A percentile compares a stretch with the other conserved stretches of the same genome.
phyloP scores from a whole-genome alignment of 495 filamentous ascomycete genomes.

The Penicillium soppii region DNA sequence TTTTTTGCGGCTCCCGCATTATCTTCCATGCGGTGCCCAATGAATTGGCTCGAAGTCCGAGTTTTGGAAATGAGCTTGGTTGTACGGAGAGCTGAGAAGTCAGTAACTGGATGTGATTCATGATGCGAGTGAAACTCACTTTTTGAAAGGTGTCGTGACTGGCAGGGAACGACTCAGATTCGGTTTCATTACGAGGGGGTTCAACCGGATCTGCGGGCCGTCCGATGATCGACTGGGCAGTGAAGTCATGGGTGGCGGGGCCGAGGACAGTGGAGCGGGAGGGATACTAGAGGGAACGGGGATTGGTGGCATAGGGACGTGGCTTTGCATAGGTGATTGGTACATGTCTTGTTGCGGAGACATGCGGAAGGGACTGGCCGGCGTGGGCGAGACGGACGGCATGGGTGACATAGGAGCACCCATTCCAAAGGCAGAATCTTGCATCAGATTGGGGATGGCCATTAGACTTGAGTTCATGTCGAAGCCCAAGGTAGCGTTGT shows the following conservation, averaged over 20 bases:
- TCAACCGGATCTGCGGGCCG: conserved; percentile 48
- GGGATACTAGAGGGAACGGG: conserved; percentile 34
- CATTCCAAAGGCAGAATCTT: conserved; percentile 38
- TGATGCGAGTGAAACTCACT: conserved; percentile 27
- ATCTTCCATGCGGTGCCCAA: conserved; percentile 40
- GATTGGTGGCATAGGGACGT: conserved; percentile 27
- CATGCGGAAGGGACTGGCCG: conserved; percentile 46
- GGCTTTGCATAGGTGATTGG: conserved; percentile 34
- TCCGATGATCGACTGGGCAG: conserved; percentile 39
- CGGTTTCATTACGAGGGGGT: conserved; percentile 47
- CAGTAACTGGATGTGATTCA: conserved; percentile 44
- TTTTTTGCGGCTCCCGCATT: background rate
- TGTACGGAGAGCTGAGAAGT: conserved; percentile 66
- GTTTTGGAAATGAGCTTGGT: conserved; percentile 81
- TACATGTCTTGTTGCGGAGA: conserved; percentile 43
- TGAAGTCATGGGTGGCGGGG: conserved; percentile 38
- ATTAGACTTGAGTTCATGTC: conserved; percentile 54
- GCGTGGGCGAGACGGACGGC: conserved; percentile 45
- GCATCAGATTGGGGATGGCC: conserved; percentile 45
- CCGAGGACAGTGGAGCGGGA: conserved; percentile 23
- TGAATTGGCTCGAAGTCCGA: conserved; percentile 75
- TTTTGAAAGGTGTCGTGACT: conserved; percentile 46
- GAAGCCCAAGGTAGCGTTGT: conserved; percentile 47
- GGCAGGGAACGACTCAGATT: conserved; percentile 45
- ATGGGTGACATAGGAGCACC: conserved; percentile 34